Percentiles rank a stretch among this genome's conserved stretches.
These are phyloP conservation scores for Chlorella sp. DNA, from an alignment of 139 green algal species.

Conservation along the genomic window DNA sequence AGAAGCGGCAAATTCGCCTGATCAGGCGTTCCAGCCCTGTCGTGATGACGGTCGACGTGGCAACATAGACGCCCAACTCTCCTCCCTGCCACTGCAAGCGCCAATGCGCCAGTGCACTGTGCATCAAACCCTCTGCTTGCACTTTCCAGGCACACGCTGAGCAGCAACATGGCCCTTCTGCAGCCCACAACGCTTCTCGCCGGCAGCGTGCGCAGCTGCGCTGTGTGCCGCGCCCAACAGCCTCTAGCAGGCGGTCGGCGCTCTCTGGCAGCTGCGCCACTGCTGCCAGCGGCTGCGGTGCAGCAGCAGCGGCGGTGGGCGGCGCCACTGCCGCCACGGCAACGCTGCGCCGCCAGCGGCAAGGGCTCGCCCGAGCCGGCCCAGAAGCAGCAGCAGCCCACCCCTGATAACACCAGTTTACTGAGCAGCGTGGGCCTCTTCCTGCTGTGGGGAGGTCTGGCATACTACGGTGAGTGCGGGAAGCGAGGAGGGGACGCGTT, in stretches of 20 bases:
- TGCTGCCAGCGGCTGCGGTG: not conserved
- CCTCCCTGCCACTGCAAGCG: not conserved
- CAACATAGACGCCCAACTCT: too few relatives aligned
- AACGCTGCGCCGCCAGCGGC: not conserved
- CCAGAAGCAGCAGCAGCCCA: constrained; percentile 12
- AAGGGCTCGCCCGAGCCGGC: not conserved
- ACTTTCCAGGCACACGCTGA: too few relatives aligned
- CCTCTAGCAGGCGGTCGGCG: too few relatives aligned
- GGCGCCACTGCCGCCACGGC: too few relatives aligned
- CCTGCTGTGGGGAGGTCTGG: constrained; percentile 42
- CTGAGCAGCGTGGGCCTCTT: constrained; percentile 42
- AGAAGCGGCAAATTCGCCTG: too few relatives aligned
- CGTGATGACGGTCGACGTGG: too few relatives aligned
- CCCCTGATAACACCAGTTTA: not conserved
- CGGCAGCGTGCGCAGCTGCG: not conserved
- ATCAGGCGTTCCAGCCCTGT: too few relatives aligned
- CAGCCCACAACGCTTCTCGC: not conserved
- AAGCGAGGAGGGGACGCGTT: too few relatives aligned
- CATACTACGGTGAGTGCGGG: constrained; percentile 56
- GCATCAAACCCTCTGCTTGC: too few relatives aligned
- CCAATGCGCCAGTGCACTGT: not conserved
- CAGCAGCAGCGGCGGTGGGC: too few relatives aligned
- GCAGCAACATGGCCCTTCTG: not conserved
- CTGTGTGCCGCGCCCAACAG: too few relatives aligned
- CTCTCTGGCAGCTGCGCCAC: not conserved